Evolutionary conservation across 345 rosid species (phyloP).

Genomic region (Salix purpurea): DNA sequence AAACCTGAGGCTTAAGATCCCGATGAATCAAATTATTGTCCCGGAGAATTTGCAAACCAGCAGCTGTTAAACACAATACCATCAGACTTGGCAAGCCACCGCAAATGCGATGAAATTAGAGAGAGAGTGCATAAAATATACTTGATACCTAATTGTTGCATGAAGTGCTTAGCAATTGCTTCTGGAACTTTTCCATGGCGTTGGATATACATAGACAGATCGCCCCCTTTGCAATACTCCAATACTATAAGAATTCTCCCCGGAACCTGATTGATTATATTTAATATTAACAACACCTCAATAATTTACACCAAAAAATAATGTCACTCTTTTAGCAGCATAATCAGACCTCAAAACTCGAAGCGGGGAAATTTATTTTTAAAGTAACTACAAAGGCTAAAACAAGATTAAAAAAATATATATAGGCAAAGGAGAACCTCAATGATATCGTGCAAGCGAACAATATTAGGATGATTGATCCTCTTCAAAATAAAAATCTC

Average conservation of each 20-base stretch:
- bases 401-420: background rate
- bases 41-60: conserved; percentile 82
- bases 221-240: conserved; percentile 94
- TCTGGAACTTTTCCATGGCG: conserved; percentile 72
- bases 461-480: conserved; percentile 83
- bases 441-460: conserved; percentile 78
- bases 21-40: conserved; percentile 91
- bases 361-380: background rate
- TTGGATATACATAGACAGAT: conserved; percentile 75
- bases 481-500: conserved; percentile 73
- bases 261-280: conserved; percentile 44
- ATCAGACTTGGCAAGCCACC: background rate
- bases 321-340: background rate
- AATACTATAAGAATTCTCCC: conserved; percentile 82
- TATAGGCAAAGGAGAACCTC: conserved; percentile 44
- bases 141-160: conserved; percentile 76
- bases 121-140: background rate
- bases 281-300: background rate
- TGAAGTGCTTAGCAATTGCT: conserved; percentile 77
- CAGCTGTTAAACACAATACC: conserved; percentile 46
- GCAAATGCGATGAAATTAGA: background rate
- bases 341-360: background rate
- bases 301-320: background rate
- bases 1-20: conserved; percentile 96
- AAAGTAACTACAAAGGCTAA: background rate